Conservation (phyloP, 768 basidiomycete genomes). For the Tylopilus subfusipes region DNA sequence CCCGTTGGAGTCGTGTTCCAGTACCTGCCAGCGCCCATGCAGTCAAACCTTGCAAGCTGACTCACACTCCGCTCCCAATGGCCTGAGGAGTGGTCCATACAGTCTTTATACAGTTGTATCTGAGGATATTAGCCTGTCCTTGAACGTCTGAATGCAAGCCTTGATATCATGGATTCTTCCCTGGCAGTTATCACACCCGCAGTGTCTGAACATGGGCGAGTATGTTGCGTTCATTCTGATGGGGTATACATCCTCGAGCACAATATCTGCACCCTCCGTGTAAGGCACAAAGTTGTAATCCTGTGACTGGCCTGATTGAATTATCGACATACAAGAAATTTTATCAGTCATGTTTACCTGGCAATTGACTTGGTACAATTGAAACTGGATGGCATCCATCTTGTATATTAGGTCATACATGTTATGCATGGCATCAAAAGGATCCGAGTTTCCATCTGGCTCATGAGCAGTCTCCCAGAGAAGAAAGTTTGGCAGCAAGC, state of each 20-base stretch:
- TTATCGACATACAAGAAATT: neutral
- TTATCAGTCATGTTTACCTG: slow-evolving; percentile 15
- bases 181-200: slow-evolving; percentile 68
- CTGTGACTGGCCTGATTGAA: slow-evolving; percentile 21
- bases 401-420: slow-evolving; percentile 46
- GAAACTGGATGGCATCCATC: slow-evolving; percentile 55
- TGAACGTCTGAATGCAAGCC: slow-evolving; percentile 62
- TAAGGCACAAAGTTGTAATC: slow-evolving; percentile 62
- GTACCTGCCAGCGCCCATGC: slow-evolving; percentile 13
- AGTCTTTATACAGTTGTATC: slow-evolving; percentile 36
- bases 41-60: neutral
- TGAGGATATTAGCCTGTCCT: slow-evolving; percentile 39
- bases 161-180: slow-evolving; percentile 67
- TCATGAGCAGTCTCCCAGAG: neutral
- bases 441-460: slow-evolving; percentile 34
- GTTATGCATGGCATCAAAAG: slow-evolving; percentile 49
- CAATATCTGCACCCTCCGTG: slow-evolving; percentile 61
- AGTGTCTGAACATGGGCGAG: slow-evolving; percentile 64
- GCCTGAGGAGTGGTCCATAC: slow-evolving; percentile 80
- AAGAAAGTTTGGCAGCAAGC: neutral
- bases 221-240: slow-evolving; percentile 58
- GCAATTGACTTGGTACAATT: slow-evolving; percentile 53
- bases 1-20: slow-evolving; percentile 30
- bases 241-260: slow-evolving; percentile 46
- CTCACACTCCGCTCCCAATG: slow-evolving; percentile 50